These are phyloP conservation scores for Lepraria neglecta DNA, from an alignment of 495 filamentous ascomycete species.

Conservation along the genomic window DNA sequence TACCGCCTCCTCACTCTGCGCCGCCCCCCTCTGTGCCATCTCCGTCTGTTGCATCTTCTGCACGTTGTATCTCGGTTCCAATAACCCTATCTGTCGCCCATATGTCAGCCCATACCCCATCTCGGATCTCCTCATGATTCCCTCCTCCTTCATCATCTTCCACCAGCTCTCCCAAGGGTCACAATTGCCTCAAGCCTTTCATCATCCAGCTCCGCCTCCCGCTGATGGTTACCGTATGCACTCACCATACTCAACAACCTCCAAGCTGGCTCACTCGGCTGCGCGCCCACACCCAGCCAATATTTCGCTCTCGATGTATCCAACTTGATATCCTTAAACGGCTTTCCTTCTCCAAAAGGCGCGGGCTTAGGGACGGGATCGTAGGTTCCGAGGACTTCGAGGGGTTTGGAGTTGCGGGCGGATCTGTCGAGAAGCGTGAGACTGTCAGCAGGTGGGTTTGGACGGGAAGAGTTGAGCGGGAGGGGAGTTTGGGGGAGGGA, in stretches of 20 bases:
- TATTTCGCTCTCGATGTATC: conserved; percentile 78
- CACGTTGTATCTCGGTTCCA: conserved; percentile 26
- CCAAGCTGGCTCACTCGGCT: conserved; percentile 86
- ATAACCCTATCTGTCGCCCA: conserved; percentile 21
- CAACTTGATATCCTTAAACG: conserved; percentile 83
- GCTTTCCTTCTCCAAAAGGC: conserved; percentile 55
- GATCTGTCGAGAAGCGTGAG: conserved; percentile 40
- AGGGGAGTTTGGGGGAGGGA: neutral
- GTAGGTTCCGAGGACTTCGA: conserved; percentile 95
- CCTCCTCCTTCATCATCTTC: conserved; percentile 12
- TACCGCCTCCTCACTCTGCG: conserved; percentile 3
- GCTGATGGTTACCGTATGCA: conserved; percentile 5
- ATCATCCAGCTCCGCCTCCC: conserved; percentile 21
- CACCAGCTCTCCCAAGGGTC: conserved; percentile 16
- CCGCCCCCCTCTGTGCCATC: conserved; percentile 9
- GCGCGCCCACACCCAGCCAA: conserved; percentile 94
- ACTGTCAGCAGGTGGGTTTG: conserved; percentile 2
- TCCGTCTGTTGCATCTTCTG: conserved; percentile 22
- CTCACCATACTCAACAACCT: conserved; percentile 78
- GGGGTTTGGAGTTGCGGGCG: conserved; percentile 74
- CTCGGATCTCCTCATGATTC: neutral
- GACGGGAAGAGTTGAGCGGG: neutral
- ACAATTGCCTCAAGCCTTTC: conserved; percentile 15
- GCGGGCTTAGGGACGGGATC: conserved; percentile 77
- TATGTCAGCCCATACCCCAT: conserved; percentile 6